Evolutionary conservation across 2,329 filamentous ascomycete species (phyloP).

Genomic region (Colletotrichum camelliae): DNA sequence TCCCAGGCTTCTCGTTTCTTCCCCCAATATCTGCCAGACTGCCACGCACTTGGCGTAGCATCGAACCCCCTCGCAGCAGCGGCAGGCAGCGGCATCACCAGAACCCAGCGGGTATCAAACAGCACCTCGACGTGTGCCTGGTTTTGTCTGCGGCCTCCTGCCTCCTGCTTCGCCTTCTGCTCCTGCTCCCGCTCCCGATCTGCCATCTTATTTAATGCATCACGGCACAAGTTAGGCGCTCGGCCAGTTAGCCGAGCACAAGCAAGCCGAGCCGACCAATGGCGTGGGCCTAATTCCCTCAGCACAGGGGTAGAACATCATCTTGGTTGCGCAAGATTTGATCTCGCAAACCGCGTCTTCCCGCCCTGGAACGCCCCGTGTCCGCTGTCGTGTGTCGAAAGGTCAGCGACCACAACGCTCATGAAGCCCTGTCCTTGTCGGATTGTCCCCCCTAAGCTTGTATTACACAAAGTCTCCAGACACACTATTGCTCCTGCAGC

Average conservation of each 20-base stretch:
- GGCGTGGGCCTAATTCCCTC: neutral
- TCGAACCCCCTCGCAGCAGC: neutral
- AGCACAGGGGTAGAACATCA: neutral
- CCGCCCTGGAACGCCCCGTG: constrained; percentile 13
- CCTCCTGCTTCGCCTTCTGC: neutral
- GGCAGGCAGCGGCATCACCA: neutral
- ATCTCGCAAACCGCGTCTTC: constrained; percentile 20
- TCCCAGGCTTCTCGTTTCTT: constrained; percentile 2
- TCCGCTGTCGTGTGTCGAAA: constrained; percentile 7
- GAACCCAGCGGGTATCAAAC: neutral
- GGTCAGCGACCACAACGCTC: neutral
- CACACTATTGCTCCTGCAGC: neutral
- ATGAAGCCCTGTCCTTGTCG: constrained; percentile 8
- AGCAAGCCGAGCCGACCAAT: constrained; percentile 11
- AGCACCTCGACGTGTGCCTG: neutral
- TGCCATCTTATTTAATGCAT: neutral
- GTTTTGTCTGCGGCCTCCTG: neutral
- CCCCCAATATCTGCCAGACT: neutral
- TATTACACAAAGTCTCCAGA: neutral
- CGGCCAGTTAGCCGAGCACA: constrained; percentile 2
- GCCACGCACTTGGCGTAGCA: constrained; percentile 7
- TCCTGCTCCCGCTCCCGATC: neutral
- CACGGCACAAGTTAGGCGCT: neutral
- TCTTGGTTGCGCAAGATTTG: constrained; percentile 18
- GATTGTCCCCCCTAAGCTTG: neutral